Evolutionary conservation across 2,329 filamentous ascomycete species (phyloP).

Genomic region (Penicillium sp.): DNA sequence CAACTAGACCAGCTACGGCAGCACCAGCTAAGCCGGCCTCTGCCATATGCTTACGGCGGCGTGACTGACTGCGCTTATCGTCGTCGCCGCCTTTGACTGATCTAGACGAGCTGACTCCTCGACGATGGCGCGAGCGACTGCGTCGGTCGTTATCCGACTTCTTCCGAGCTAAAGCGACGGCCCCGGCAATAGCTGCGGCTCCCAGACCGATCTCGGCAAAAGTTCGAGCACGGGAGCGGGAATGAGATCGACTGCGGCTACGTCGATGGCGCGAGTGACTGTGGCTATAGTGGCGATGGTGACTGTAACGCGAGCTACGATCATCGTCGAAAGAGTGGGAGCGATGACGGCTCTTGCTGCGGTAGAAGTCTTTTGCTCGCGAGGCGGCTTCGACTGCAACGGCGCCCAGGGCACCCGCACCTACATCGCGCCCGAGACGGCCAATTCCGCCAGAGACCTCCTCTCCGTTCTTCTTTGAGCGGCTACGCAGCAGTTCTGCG

Average conservation of each 20-base stretch:
- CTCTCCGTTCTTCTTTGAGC: constrained; percentile 61
- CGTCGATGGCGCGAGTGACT: constrained; percentile 39
- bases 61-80: constrained; percentile 45
- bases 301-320: constrained; percentile 36
- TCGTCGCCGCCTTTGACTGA: constrained; percentile 27
- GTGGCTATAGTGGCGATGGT: constrained; percentile 35
- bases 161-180: constrained; percentile 62
- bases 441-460: constrained; percentile 57
- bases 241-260: constrained; percentile 52
- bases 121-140: constrained; percentile 52
- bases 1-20: constrained; percentile 65
- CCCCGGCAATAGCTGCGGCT: constrained; percentile 64
- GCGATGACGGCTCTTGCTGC: constrained; percentile 51
- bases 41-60: constrained; percentile 64
- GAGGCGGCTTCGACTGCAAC: constrained; percentile 64
- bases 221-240: constrained; percentile 56
- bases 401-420: constrained; percentile 65
- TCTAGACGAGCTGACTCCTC: constrained; percentile 37
- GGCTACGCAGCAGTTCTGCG: constrained; percentile 63
- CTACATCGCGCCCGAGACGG: constrained; percentile 56
- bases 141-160: constrained; percentile 56
- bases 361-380: constrained; percentile 55
- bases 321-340: constrained; percentile 48
- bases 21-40: constrained; percentile 67
- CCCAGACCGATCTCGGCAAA: constrained; percentile 58